Percentiles rank a stretch among this genome's conserved stretches.
These are phyloP conservation scores for Ochromonas danica DNA, from an alignment of 108 stramenopile species.

Conservation along the genomic window DNA sequence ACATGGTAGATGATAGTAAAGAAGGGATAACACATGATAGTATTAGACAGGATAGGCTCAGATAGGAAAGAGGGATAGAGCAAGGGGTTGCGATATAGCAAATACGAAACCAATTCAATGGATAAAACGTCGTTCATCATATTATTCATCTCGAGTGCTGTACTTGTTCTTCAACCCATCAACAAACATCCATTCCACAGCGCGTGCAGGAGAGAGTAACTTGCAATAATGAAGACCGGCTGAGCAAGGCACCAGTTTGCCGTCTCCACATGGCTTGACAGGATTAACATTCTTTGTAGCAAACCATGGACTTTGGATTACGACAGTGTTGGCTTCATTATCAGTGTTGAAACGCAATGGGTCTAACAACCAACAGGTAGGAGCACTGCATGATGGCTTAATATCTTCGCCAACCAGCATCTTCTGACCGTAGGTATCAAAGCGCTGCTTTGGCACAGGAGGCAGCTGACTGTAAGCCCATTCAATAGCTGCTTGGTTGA, in stretches of 20 bases:
- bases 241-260: background rate
- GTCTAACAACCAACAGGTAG: constrained; percentile 11
- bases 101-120: too few relatives aligned
- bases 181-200: constrained; percentile 25
- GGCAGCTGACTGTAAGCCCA: background rate
- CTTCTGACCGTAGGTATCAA: background rate
- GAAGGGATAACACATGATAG: too few relatives aligned
- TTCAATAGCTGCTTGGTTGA: background rate
- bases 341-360: background rate
- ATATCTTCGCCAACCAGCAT: background rate
- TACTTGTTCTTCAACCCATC: background rate
- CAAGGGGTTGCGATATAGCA: too few relatives aligned
- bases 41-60: too few relatives aligned
- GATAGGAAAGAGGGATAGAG: too few relatives aligned
- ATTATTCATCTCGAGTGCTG: too few relatives aligned
- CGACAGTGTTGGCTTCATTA: background rate
- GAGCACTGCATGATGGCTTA: background rate
- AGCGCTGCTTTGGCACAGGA: background rate
- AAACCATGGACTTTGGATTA: background rate
- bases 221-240: constrained; percentile 29
- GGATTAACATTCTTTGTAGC: background rate
- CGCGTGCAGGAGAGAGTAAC: constrained; percentile 5
- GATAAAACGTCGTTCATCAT: too few relatives aligned
- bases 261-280: too few relatives aligned
- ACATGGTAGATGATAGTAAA: too few relatives aligned